phyloP scores from a whole-genome alignment of 345 rosid genomes.

The Syzygium grande region DNA sequence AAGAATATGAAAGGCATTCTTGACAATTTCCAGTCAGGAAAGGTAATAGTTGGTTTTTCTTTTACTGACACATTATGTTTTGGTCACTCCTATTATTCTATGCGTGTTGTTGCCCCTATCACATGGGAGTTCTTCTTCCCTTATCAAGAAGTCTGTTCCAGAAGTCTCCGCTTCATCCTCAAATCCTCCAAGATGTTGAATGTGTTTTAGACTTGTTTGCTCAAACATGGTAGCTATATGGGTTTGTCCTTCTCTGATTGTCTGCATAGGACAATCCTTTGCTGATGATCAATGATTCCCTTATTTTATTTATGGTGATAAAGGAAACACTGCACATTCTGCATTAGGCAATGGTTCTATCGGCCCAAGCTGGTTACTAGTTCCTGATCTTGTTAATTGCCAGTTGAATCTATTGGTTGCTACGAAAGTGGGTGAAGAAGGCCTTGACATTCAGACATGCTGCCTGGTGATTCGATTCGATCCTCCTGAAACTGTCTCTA shows the following conservation, averaged over 20 bases:
- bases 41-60: constrained; percentile 30
- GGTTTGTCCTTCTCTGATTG: not conserved
- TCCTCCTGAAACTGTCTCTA: constrained; percentile 90
- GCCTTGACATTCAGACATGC: constrained; percentile 95
- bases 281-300: not conserved
- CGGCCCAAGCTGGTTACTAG: not conserved
- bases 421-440: constrained; percentile 97
- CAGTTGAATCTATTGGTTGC: constrained; percentile 95
- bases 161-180: not conserved
- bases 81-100: not conserved
- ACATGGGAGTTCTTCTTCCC: not conserved
- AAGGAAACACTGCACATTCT: not conserved
- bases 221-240: not conserved
- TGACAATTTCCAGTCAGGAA: constrained; percentile 64
- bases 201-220: not conserved
- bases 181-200: not conserved
- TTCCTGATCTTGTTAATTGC: constrained; percentile 10
- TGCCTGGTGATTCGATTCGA: constrained; percentile 94
- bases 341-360: not conserved
- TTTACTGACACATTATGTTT: not conserved
- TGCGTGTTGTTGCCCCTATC: not conserved
- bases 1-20: constrained; percentile 57
- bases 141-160: not conserved
- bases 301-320: not conserved
- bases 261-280: not conserved